phyloP scores from a whole-genome alignment of 768 basidiomycete genomes.

The Saitozyma podzolica region DNA sequence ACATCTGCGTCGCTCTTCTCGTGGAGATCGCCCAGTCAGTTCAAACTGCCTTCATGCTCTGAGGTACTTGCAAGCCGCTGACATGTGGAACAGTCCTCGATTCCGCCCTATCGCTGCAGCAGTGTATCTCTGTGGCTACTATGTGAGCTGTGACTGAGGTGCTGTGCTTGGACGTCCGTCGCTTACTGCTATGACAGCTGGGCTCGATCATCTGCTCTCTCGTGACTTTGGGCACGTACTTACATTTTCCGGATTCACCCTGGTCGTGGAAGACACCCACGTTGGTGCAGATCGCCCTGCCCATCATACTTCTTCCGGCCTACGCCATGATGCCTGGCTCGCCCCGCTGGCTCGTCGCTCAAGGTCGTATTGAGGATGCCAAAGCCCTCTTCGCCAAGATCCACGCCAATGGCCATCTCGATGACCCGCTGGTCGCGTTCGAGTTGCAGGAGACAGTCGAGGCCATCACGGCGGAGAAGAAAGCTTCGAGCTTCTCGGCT shows the following conservation, averaged over 20 bases:
- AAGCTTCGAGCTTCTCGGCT: constrained; percentile 51
- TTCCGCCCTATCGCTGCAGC: constrained; percentile 14
- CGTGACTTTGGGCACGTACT: neutral
- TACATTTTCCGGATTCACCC: constrained; percentile 17
- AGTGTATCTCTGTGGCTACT: constrained; percentile 13
- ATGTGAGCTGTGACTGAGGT: neutral
- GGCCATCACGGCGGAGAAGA: constrained; percentile 66
- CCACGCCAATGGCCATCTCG: constrained; percentile 67
- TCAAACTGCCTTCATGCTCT: no score
- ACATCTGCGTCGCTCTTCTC: no score
- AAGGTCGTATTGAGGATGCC: constrained; percentile 29
- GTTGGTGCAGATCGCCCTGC: constrained; percentile 25
- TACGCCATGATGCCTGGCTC: constrained; percentile 66
- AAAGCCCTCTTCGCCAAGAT: constrained; percentile 70
- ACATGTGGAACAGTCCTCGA: neutral
- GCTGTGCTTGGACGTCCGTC: neutral
- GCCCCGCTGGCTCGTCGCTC: constrained; percentile 30
- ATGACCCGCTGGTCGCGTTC: constrained; percentile 55
- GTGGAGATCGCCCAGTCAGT: no score
- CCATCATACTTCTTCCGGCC: constrained; percentile 55
- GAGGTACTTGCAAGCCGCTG: no score
- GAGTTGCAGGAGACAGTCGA: constrained; percentile 63
- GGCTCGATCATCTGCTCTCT: neutral
- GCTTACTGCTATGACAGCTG: no score
- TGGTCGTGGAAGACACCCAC: constrained; percentile 62